phyloP scores from a whole-genome alignment of 495 filamentous ascomycete genomes.

The Tuber calosporum region DNA sequence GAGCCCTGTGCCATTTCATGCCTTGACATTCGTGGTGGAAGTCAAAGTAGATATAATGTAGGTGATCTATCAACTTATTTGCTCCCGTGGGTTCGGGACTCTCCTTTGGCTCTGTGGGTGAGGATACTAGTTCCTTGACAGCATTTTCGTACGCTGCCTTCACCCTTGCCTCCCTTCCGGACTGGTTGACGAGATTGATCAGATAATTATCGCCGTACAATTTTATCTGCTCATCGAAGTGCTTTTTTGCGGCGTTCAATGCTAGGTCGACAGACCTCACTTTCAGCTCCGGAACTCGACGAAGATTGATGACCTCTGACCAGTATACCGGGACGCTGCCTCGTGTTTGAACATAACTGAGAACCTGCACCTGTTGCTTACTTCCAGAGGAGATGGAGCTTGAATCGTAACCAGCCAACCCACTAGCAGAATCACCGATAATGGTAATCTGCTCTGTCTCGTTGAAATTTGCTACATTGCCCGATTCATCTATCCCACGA shows the following conservation, averaged over 20 bases:
- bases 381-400: conserved; percentile 16
- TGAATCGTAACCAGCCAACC: conserved; percentile 58
- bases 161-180: conserved; percentile 74
- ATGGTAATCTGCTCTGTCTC: conserved; percentile 91
- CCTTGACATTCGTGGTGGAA: conserved; percentile 97
- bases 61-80: conserved; percentile 61
- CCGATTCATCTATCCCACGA: conserved; percentile 81
- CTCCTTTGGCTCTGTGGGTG: conserved; percentile 58
- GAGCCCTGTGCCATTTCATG: conserved; percentile 83
- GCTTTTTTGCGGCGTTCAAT: conserved; percentile 64
- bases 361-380: conserved; percentile 57
- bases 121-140: conserved; percentile 63
- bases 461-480: conserved; percentile 95
- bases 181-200: conserved; percentile 94
- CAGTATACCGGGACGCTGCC: conserved; percentile 92
- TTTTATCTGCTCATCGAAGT: conserved; percentile 86
- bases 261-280: conserved; percentile 79
- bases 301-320: conserved; percentile 85
- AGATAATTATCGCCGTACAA: conserved; percentile 94
- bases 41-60: conserved; percentile 97
- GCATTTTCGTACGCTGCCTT: conserved; percentile 90
- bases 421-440: conserved; percentile 68
- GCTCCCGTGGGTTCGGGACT: conserved; percentile 54
- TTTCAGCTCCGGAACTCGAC: conserved; percentile 82
- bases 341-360: conserved; percentile 91